Base-by-base conservation (phyloP, 176 grass and related monocot genomes). In the Eremochloa ophiuroides region DNA sequence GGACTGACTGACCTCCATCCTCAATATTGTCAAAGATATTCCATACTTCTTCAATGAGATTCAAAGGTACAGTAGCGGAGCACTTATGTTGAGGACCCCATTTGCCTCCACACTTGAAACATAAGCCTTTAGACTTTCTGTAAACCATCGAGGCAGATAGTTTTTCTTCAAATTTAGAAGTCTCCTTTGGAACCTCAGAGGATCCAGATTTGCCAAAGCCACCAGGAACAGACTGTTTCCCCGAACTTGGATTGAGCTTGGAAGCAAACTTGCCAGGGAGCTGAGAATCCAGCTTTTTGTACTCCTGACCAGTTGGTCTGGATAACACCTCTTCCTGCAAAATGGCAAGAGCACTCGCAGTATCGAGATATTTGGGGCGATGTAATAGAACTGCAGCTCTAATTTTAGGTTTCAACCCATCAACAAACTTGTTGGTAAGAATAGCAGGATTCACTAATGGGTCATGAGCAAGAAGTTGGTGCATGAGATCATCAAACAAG, bases 231-330 rank as follows among this genome's bases (percentile, higher is more conserved):
- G 42, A 0, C 9, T 10, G 3, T 3, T 43, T 43, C 11, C 10
- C 13, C n/a, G n/a, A n/a, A n/a, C n/a, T n/a, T n/a, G n/a, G n/a
- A n/a, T n/a, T n/a, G n/a, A n/a, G n/a, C n/a, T n/a, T n/a, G n/a
- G n/a, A n/a, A n/a, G n/a, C n/a, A n/a, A n/a, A n/a, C n/a, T n/a
- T n/a, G n/a, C n/a, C n/a, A n/a, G n/a, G n/a, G n/a, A n/a, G n/a
- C 4, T 44, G 2, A 15, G 42, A 44, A 15, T 14, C 12, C 42
- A 13, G 9, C 3, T 13, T 44, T 44, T 9, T 44, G 3, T 44
- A 44, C 0, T 44, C 7, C 2, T 0, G 8, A 22, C 2, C 0
- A 12, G 17, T 1, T 20, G 0, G 0, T 1, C 23, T 1, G 4
- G 10, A 1, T 1, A 60, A 1, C 1, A 53, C 20, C 3, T 53